These are phyloP conservation scores for Blastobotrys petasosporus DNA, from an alignment of 1,139 yeast species.

Conservation along the genomic window DNA sequence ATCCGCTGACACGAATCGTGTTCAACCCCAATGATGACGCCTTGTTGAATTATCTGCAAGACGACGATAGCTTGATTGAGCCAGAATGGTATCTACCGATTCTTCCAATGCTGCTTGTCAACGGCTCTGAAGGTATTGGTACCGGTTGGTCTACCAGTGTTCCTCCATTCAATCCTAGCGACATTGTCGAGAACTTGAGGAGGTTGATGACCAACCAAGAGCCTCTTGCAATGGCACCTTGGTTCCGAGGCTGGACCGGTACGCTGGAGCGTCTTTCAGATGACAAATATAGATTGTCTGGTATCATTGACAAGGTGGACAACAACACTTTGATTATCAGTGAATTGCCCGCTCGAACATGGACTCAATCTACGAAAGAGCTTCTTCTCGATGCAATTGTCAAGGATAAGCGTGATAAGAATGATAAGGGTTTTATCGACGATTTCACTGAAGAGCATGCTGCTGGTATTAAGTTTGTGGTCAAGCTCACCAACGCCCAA, in stretches of 20 bases:
- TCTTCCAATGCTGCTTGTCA: slow-evolving; percentile 85
- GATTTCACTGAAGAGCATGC: slow-evolving; percentile 96
- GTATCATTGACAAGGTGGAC: slow-evolving; percentile 75
- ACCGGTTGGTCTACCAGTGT: slow-evolving; percentile 98
- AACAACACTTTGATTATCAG: slow-evolving; percentile 79
- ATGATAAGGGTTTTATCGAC: slow-evolving; percentile 71
- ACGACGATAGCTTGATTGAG: slow-evolving; percentile 90
- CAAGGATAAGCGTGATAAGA: slow-evolving; percentile 27
- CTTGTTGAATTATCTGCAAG: slow-evolving; percentile 72
- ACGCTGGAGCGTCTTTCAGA: slow-evolving; percentile 51
- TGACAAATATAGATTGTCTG: slow-evolving; percentile 70
- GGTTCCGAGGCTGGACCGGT: slow-evolving; percentile 98
- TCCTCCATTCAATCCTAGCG: slow-evolving; percentile 85
- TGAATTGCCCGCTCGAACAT: slow-evolving; percentile 85
- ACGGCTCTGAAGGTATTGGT: slow-evolving; percentile 98
- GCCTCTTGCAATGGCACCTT: slow-evolving; percentile 72
- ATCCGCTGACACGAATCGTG: slow-evolving; percentile 65
- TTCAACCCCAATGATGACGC: slow-evolving; percentile 81
- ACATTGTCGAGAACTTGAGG: slow-evolving; percentile 67
- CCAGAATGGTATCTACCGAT: slow-evolving; percentile 96
- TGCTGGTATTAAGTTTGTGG: slow-evolving; percentile 68
- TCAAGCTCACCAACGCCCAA: slow-evolving; percentile 68
- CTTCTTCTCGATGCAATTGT: slow-evolving; percentile 62
- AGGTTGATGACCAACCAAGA: slow-evolving; percentile 70
- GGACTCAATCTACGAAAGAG: slow-evolving; percentile 91